Evolutionary conservation across 495 filamentous ascomycete genomes (phyloP).

Genomic region (Oidiodendron maius): DNA sequence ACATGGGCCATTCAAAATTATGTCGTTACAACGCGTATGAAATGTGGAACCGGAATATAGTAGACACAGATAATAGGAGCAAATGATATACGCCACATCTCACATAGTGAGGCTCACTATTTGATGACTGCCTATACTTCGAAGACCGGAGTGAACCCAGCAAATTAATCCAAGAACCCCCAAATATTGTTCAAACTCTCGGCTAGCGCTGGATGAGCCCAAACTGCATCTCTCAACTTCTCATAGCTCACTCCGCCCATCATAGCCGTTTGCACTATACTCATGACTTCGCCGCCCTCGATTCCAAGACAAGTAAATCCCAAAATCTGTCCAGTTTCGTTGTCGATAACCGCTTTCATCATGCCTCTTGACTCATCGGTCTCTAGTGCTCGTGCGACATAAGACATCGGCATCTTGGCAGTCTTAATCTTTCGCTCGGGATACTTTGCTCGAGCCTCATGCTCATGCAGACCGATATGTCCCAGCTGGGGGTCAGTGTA

Average conservation of each 20-base stretch:
- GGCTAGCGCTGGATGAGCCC: slow-evolving; percentile 42
- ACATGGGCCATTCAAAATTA: too few relatives aligned
- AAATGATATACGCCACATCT: too few relatives aligned
- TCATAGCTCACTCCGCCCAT: slow-evolving; percentile 35
- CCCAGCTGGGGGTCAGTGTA: slow-evolving; percentile 49
- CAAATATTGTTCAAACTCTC: slow-evolving; percentile 48
- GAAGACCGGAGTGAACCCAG: too few relatives aligned
- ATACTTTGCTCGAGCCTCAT: slow-evolving; percentile 23
- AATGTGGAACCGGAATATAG: too few relatives aligned
- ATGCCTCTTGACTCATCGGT: slow-evolving; percentile 42
- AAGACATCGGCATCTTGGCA: slow-evolving; percentile 45
- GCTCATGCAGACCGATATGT: slow-evolving; percentile 40
- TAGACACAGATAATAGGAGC: too few relatives aligned
- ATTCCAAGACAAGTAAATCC: slow-evolving; percentile 43
- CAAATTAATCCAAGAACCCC: slow-evolving; percentile 32
- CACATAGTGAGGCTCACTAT: too few relatives aligned
- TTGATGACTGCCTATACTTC: too few relatives aligned
- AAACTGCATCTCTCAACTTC: slow-evolving; percentile 36
- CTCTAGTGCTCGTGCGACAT: slow-evolving; percentile 45
- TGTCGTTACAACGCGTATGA: too few relatives aligned
- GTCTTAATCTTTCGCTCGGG: slow-evolving; percentile 23
- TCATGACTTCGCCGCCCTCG: slow-evolving; percentile 51
- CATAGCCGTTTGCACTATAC: slow-evolving; percentile 45
- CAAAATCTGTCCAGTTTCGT: slow-evolving; percentile 35
- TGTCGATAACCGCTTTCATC: slow-evolving; percentile 46